Percentiles rank a stretch among this genome's conserved stretches.
Conservation (phyloP, 2,329 filamentous ascomycete genomes). For the Apiospora arundinis region DNA sequence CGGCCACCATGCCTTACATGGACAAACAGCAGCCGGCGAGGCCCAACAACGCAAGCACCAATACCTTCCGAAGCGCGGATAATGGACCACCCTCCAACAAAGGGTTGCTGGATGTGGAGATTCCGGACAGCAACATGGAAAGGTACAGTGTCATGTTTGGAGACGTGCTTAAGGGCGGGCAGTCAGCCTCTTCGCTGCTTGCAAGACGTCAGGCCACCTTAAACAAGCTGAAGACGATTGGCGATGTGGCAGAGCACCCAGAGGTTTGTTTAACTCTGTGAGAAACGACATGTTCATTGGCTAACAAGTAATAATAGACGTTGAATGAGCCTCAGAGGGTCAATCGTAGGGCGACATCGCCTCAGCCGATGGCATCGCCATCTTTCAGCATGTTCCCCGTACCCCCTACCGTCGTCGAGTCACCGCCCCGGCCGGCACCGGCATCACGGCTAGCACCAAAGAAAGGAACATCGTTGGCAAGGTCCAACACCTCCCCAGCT, state of each 20-base stretch:
- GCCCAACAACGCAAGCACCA: conserved; percentile 24
- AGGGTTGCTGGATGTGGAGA: conserved; percentile 73
- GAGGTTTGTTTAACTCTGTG: background rate
- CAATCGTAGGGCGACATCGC: conserved; percentile 55
- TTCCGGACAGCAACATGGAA: conserved; percentile 82
- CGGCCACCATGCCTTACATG: conserved; percentile 47
- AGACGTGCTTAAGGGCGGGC: conserved; percentile 63
- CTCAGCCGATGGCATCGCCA: conserved; percentile 52
- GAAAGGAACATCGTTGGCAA: conserved; percentile 28
- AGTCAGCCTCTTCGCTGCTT: conserved; percentile 51
- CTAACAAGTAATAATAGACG: background rate
- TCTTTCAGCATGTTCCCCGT: conserved; percentile 53
- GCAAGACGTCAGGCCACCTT: conserved; percentile 65
- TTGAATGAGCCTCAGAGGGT: background rate
- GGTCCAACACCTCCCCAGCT: conserved; percentile 63
- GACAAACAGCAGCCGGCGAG: conserved; percentile 28
- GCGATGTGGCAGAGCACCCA: background rate
- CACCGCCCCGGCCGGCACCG: conserved; percentile 21
- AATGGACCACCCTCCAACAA: conserved; percentile 29
- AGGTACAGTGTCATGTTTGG: conserved; percentile 95
- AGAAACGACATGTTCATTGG: background rate
- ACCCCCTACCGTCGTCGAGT: conserved; percentile 35
- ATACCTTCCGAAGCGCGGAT: conserved; percentile 18
- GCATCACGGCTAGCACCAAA: background rate
- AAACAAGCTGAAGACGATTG: conserved; percentile 53